Evolutionary conservation across 495 filamentous ascomycete species (phyloP).

Genomic region (Annulohypoxylon maeteangense): DNA sequence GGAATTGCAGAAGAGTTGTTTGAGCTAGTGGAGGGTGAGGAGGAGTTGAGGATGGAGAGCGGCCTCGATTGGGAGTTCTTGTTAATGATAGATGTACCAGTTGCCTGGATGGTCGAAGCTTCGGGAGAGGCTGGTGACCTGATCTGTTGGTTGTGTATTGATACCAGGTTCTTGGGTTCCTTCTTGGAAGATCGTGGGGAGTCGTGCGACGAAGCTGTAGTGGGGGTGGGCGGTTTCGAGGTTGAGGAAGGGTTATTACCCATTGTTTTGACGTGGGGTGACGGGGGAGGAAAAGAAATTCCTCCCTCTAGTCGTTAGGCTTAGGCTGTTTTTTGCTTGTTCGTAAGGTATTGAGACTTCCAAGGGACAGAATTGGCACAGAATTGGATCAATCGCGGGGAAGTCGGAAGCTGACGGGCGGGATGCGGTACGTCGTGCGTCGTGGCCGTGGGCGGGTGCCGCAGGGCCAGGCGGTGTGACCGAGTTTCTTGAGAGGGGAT

Average conservation of each 20-base stretch:
- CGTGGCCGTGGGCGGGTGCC: constrained; percentile 29
- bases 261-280: constrained; percentile 50
- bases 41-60: constrained; percentile 53
- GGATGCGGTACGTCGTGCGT: constrained; percentile 38
- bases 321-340: constrained; percentile 14
- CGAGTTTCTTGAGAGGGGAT: constrained; percentile 4
- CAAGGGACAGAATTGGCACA: constrained; percentile 20
- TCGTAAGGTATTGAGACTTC: constrained; percentile 19
- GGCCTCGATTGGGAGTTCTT: constrained; percentile 52
- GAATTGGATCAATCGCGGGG: constrained; percentile 39
- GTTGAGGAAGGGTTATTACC: constrained; percentile 56
- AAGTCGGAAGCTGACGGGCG: constrained; percentile 45
- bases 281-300: constrained; percentile 26
- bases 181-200: constrained; percentile 50
- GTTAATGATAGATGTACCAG: constrained; percentile 59
- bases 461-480: constrained; percentile 35
- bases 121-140: constrained; percentile 63
- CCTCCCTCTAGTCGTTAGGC: constrained; percentile 28
- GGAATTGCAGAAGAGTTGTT: constrained; percentile 37
- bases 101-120: constrained; percentile 64
- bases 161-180: constrained; percentile 48
- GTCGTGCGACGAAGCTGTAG: constrained; percentile 50
- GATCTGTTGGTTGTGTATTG: constrained; percentile 46
- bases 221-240: constrained; percentile 48
- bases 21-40: constrained; percentile 48